These are phyloP conservation scores for Saccharomyces kudriavzevii DNA, from an alignment of 805 yeast genomes.

Conservation along the genomic window DNA sequence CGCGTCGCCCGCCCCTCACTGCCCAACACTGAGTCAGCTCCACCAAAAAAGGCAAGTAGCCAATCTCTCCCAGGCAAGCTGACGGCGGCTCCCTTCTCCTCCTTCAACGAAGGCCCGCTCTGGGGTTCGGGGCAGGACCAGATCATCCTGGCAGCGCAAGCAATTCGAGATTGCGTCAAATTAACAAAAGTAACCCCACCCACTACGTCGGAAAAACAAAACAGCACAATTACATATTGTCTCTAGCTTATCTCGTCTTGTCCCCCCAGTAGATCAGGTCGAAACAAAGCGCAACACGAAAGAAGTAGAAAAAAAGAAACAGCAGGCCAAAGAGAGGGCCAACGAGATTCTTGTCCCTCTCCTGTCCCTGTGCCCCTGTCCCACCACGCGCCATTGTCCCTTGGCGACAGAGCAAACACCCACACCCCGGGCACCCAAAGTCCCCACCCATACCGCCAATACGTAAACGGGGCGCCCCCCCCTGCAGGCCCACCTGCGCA, in stretches of 20 bases:
- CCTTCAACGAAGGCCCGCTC: not conserved
- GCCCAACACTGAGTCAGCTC: not conserved
- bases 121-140: not conserved
- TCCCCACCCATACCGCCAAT: not conserved
- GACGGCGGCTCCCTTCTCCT: not conserved
- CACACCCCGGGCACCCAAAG: slow-evolving; percentile 1
- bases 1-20: not conserved
- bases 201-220: not conserved
- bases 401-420: not conserved
- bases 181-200: not conserved
- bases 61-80: not conserved
- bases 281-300: not conserved
- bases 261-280: not conserved
- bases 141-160: not conserved
- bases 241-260: not conserved
- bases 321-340: not conserved
- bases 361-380: not conserved
- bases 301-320: not conserved
- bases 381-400: not conserved
- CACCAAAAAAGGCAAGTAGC: not conserved
- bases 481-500: not conserved
- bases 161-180: not conserved
- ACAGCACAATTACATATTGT: not conserved
- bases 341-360: not conserved
- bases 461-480: not conserved